A percentile compares a stretch with the other conserved stretches of the same genome.
phyloP scores from a whole-genome alignment of 2,329 filamentous ascomycete genomes.

The Talaromyces sp. region DNA sequence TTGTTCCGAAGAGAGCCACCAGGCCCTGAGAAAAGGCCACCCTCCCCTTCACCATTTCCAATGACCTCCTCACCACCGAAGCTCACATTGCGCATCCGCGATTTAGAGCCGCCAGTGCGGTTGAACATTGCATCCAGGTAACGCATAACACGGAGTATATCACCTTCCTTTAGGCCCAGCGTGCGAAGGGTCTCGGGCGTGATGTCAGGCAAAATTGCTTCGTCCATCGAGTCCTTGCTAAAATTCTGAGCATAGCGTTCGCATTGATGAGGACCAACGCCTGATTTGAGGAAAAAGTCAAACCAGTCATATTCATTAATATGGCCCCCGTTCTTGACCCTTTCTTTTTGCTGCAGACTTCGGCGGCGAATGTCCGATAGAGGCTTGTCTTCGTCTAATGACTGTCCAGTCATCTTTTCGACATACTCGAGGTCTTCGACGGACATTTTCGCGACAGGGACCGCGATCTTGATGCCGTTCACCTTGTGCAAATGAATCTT shows the following conservation, averaged over 20 bases:
- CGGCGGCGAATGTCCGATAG: slow-evolving; percentile 70
- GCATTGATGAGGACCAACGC: slow-evolving; percentile 87
- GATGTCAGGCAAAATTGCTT: slow-evolving; percentile 86
- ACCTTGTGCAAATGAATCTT: slow-evolving; percentile 98
- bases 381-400: slow-evolving; percentile 87
- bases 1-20: slow-evolving; percentile 92
- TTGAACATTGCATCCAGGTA: slow-evolving; percentile 75
- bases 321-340: slow-evolving; percentile 8
- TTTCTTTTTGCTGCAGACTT: slow-evolving; percentile 22
- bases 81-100: slow-evolving; percentile 52
- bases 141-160: slow-evolving; percentile 94
- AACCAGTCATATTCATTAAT: slow-evolving; percentile 86
- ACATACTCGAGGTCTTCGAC: slow-evolving; percentile 93
- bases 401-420: slow-evolving; percentile 79
- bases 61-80: slow-evolving; percentile 51
- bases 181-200: slow-evolving; percentile 77
- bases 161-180: slow-evolving; percentile 89
- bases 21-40: slow-evolving; percentile 84
- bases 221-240: slow-evolving; percentile 87
- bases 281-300: slow-evolving; percentile 91
- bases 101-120: slow-evolving; percentile 51
- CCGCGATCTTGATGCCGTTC: slow-evolving; percentile 97
- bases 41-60: slow-evolving; percentile 50
- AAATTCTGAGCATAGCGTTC: slow-evolving; percentile 93
- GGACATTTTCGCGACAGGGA: slow-evolving; percentile 93